Percentiles rank a stretch among this genome's conserved stretches.
Conservation (phyloP, 495 filamentous ascomycete species). For the Penicillium desertorum region DNA sequence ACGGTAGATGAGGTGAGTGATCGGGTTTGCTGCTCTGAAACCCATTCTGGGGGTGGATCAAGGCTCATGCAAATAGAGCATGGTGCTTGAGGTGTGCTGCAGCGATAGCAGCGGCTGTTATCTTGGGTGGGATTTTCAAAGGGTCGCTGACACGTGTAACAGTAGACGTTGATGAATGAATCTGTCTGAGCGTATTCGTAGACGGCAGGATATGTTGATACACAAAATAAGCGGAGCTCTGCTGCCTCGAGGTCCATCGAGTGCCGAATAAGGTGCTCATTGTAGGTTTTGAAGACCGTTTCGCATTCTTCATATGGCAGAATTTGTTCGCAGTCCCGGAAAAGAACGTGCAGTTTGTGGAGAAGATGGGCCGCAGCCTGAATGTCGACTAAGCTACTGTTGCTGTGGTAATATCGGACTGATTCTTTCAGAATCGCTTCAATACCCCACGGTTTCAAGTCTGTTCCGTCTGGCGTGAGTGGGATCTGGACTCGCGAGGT, state of each 20-base stretch:
- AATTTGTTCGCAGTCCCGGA: slow-evolving; percentile 42
- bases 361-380: slow-evolving; percentile 51
- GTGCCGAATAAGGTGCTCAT: slow-evolving; percentile 61
- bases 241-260: slow-evolving; percentile 67
- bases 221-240: slow-evolving; percentile 65
- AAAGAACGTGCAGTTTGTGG: slow-evolving; percentile 44
- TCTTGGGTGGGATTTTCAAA: slow-evolving; percentile 46
- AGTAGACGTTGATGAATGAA: slow-evolving; percentile 48
- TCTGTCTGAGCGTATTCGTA: slow-evolving; percentile 57
- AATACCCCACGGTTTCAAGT: slow-evolving; percentile 50
- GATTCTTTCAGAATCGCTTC: slow-evolving; percentile 46
- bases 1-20: slow-evolving; percentile 20
- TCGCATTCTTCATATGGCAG: slow-evolving; percentile 46
- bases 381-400: slow-evolving; percentile 40
- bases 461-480: slow-evolving; percentile 30
- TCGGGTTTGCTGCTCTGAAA: slow-evolving; percentile 23
- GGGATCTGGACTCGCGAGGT: slow-evolving; percentile 34
- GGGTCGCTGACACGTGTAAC: slow-evolving; percentile 47
- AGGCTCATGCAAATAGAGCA: slow-evolving; percentile 49
- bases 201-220: slow-evolving; percentile 59
- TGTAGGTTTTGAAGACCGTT: slow-evolving; percentile 62
- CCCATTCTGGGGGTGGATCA: slow-evolving; percentile 53
- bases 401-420: slow-evolving; percentile 46
- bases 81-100: slow-evolving; percentile 43
- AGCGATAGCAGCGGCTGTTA: slow-evolving; percentile 46